Percentiles rank a stretch among this genome's conserved stretches.
These are phyloP conservation scores for Malus orientalis DNA, from an alignment of 306 rosid species.

Conservation along the genomic window DNA sequence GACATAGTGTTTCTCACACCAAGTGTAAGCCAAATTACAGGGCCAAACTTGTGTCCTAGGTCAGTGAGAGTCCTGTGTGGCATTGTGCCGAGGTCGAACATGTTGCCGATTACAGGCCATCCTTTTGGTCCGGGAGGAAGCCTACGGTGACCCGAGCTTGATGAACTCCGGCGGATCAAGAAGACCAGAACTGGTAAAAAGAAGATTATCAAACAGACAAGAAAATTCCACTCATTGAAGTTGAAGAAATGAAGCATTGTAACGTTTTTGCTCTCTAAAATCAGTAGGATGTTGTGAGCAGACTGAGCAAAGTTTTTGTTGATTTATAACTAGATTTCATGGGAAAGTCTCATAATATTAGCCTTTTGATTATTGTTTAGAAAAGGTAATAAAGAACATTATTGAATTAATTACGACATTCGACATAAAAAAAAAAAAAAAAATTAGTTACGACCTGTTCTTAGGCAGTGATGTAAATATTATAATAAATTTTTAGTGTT, in stretches of 20 bases:
- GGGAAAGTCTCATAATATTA: too few species aligned
- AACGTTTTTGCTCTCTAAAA: neutral
- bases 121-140: conserved; percentile 60
- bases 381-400: too few species aligned
- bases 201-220: conserved; percentile 7
- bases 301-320: too few species aligned
- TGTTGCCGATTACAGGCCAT: conserved; percentile 65
- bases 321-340: too few species aligned
- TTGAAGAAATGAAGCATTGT: neutral
- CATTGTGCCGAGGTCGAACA: conserved; percentile 56
- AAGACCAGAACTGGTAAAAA: conserved; percentile 11
- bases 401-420: too few species aligned
- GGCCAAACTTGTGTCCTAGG: conserved; percentile 15
- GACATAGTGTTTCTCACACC: neutral
- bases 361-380: too few species aligned
- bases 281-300: neutral
- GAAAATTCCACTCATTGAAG: neutral
- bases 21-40: neutral
- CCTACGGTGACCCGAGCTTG: neutral
- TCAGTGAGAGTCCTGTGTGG: conserved; percentile 43
- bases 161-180: conserved; percentile 5
- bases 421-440: too few species aligned
- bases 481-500: too few species aligned
- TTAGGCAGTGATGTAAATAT: too few species aligned
- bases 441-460: too few species aligned